phyloP scores from a whole-genome alignment of 345 rosid species.

The Lepidium didymum region DNA sequence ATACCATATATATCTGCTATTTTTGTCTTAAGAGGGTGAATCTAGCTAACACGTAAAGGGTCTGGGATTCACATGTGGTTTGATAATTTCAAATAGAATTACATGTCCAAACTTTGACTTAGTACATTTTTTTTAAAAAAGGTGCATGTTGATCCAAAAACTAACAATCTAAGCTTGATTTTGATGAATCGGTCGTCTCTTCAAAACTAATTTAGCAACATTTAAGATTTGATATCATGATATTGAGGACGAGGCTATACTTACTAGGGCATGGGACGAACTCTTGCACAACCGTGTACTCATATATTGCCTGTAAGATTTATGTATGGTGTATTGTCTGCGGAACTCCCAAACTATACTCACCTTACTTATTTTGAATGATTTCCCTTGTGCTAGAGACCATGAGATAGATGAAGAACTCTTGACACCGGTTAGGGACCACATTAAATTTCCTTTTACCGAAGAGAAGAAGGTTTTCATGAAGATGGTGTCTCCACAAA shows the following conservation, averaged over 20 bases:
- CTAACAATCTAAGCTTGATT: too few species aligned
- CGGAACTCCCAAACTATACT: background rate
- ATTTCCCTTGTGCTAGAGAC: constrained; percentile 40
- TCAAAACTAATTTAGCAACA: too few species aligned
- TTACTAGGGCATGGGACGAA: constrained; percentile 73
- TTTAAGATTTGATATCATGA: too few species aligned
- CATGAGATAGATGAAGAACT: constrained; percentile 61
- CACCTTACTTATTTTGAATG: constrained; percentile 7
- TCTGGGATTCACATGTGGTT: too few species aligned
- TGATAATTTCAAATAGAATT: too few species aligned
- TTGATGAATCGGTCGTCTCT: too few species aligned
- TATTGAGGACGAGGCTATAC: constrained; percentile 23
- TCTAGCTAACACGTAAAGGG: too few species aligned
- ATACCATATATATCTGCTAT: too few species aligned
- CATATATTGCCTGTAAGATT: constrained; percentile 35
- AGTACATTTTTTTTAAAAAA: too few species aligned
- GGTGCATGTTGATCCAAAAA: too few species aligned
- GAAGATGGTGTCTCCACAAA: constrained; percentile 31
- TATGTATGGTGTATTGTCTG: background rate
- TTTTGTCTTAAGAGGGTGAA: too few species aligned
- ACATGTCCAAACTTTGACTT: too few species aligned
- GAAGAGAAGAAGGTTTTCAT: constrained; percentile 28
- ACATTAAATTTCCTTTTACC: constrained; percentile 55
- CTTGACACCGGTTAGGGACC: constrained; percentile 70
- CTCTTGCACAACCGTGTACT: constrained; percentile 64